Evolutionary conservation across 768 basidiomycete species (phyloP), one percentile per base, ranked within the genome.

Genomic region (Chlorophyllum brunneum): DNA sequence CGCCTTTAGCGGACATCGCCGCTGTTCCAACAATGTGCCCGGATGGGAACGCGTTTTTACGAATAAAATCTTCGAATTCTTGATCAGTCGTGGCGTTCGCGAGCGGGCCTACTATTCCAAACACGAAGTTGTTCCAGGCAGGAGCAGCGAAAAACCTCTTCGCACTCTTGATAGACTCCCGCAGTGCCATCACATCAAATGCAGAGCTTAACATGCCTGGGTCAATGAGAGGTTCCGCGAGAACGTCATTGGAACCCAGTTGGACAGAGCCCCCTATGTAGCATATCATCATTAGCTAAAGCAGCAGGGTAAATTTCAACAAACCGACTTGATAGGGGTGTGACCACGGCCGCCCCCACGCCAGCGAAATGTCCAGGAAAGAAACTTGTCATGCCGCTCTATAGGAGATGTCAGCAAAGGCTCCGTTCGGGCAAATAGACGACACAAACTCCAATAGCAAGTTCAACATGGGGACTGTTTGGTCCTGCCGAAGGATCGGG

Each of bases 11-110:
- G 10, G 69, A 67, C 65, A 74, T 70, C 8, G 56, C 59, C 2
- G 70, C 68, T 0, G 69, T 70, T 9, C 69, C 66, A 15, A 65
- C 63, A 5, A 67, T 62, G 56, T 74, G 73, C 36, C 45, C 38
- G 9, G 38, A 51, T 4, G 45, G 31, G 20, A 53, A 45, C n/a
- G 56, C 56, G 23, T 33, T 48, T 11, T 23, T 30, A 10, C 57
- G 55, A 20, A 63, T 49, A 38, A 54, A 60, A 1, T 42, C 44
- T 8, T 62, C 57, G 29, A 65, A 38, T 41, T 59, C 56, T 11
- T 34, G 55, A 45, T 71, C 65, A 2, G 63, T 64, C 4, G 61
- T 61, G 2, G 61, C 60, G 39, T 63, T 49, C 16, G 61, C 53
- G 22, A 63, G 56, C 1, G 52, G 54, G 16, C 59, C 60, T 20